Evolutionary conservation across 345 rosid genomes (phyloP).

Genomic region (Pseudoturritis turrita): DNA sequence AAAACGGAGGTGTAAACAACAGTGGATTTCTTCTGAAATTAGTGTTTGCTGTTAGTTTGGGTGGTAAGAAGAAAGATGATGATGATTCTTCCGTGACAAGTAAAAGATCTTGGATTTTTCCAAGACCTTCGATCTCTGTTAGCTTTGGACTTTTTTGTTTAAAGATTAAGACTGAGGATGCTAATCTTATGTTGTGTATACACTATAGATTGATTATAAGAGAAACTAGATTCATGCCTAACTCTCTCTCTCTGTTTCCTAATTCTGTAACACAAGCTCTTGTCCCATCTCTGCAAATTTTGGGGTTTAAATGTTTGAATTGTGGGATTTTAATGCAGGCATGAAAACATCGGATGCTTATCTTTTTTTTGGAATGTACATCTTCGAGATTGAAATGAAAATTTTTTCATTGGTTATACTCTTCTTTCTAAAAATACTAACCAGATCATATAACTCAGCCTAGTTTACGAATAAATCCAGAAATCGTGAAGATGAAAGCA

Average conservation of each 20-base stretch:
- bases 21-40: slow-evolving; percentile 70
- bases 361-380: slow-evolving; percentile 37
- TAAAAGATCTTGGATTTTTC: slow-evolving; percentile 32
- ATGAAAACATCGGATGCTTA: slow-evolving; percentile 48
- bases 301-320: background rate
- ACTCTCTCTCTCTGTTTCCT: too few relatives aligned
- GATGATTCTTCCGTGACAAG: slow-evolving; percentile 20
- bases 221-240: background rate
- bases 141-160: background rate
- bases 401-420: slow-evolving; percentile 11
- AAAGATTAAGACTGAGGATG: background rate
- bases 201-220: background rate
- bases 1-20: slow-evolving; percentile 45
- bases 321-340: slow-evolving; percentile 34
- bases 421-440: slow-evolving; percentile 4
- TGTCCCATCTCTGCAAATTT: background rate
- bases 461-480: background rate
- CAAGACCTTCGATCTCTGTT: slow-evolving; percentile 42
- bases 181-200: background rate
- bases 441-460: background rate
- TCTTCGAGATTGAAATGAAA: slow-evolving; percentile 8
- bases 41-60: slow-evolving; percentile 57
- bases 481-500: slow-evolving; percentile 1
- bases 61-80: slow-evolving; percentile 38
- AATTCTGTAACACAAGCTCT: background rate